A percentile compares a stretch with the other conserved stretches of the same genome.
phyloP scores from a whole-genome alignment of 257 asterid species.

The Solanum medicagineum region DNA sequence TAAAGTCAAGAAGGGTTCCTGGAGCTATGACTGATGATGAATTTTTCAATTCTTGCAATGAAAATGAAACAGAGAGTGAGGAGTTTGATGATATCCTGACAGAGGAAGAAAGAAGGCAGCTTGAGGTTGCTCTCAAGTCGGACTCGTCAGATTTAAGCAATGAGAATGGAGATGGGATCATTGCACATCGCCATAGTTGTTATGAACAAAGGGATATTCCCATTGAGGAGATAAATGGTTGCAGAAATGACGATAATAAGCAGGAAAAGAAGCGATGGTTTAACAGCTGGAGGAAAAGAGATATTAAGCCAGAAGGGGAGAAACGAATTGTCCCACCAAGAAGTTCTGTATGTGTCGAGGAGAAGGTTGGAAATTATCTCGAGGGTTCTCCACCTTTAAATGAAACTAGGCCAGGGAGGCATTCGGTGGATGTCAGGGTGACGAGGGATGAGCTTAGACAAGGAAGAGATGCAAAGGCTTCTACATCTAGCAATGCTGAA shows the following conservation, averaged over 20 bases:
- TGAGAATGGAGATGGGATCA: slow-evolving; percentile 46
- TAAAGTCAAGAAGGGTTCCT: slow-evolving; percentile 87
- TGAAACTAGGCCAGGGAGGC: slow-evolving; percentile 51
- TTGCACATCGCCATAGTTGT: slow-evolving; percentile 77
- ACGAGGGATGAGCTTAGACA: slow-evolving; percentile 61
- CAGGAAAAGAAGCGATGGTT: slow-evolving; percentile 86
- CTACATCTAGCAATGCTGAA: slow-evolving; percentile 46
- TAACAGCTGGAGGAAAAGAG: slow-evolving; percentile 76
- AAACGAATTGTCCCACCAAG: slow-evolving; percentile 52
- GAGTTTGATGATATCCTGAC: slow-evolving; percentile 70
- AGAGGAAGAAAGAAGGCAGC: slow-evolving; percentile 82
- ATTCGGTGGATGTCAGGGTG: slow-evolving; percentile 60
- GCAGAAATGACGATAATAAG: slow-evolving; percentile 31
- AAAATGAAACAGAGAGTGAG: slow-evolving; percentile 69
- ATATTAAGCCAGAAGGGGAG: slow-evolving; percentile 42
- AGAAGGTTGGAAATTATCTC: slow-evolving; percentile 48
- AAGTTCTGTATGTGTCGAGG: slow-evolving; percentile 55
- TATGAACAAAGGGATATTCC: slow-evolving; percentile 74
- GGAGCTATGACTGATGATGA: slow-evolving; percentile 96
- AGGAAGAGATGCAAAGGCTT: slow-evolving; percentile 46
- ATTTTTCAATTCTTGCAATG: slow-evolving; percentile 52
- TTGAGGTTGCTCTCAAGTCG: slow-evolving; percentile 79
- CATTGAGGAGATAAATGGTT: slow-evolving; percentile 42
- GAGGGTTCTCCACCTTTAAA: slow-evolving; percentile 48
- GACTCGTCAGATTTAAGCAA: slow-evolving; percentile 41